Conservation (phyloP, 1,139 yeast species). For the Geotrichum siamense region DNA sequence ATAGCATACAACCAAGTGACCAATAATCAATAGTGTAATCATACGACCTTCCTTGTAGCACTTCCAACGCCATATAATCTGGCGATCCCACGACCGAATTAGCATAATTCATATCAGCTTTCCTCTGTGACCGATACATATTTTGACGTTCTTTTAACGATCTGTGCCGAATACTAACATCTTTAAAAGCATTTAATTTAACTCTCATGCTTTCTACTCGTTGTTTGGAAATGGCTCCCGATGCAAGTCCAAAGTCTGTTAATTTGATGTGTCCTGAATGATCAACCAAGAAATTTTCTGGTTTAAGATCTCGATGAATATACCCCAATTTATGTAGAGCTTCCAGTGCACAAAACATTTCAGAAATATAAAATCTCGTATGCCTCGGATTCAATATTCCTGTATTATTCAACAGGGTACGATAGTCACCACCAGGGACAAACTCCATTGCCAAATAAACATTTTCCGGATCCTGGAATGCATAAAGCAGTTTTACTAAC, state of each 20-base stretch:
- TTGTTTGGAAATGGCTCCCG: conserved; percentile 90
- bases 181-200: conserved; percentile 70
- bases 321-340: conserved; percentile 92
- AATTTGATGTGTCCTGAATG: conserved; percentile 91
- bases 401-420: conserved; percentile 88
- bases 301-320: conserved; percentile 95
- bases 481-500: conserved; percentile 88
- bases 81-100: conserved; percentile 97
- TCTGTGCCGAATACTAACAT: conserved; percentile 56
- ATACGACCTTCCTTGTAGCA: conserved; percentile 85
- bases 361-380: conserved; percentile 89
- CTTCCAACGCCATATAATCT: conserved; percentile 98
- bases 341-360: conserved; percentile 93
- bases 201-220: conserved; percentile 90
- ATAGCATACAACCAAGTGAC: conserved; percentile 94
- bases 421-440: conserved; percentile 98
- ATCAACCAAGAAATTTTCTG: conserved; percentile 93
- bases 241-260: conserved; percentile 96
- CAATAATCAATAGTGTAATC: conserved; percentile 97
- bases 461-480: conserved; percentile 88
- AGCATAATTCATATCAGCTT: conserved; percentile 66
- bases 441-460: conserved; percentile 97
- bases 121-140: conserved; percentile 68
- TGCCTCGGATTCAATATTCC: conserved; percentile 91
- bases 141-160: conserved; percentile 84